phyloP scores from a whole-genome alignment of 2,329 filamentous ascomycete species.

The Dothideomycetes sp. region DNA sequence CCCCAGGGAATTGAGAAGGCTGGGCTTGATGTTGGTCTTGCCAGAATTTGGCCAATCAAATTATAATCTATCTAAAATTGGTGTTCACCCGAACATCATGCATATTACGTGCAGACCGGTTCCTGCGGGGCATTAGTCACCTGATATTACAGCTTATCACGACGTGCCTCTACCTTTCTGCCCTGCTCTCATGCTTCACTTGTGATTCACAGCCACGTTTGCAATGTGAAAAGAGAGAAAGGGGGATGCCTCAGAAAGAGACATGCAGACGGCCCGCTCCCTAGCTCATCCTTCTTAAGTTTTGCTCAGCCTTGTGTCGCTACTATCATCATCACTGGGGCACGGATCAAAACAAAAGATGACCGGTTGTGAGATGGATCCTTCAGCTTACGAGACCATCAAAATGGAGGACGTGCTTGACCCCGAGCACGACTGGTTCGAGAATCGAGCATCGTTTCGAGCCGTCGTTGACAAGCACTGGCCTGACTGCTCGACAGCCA shows the following conservation, averaged over 20 bases:
- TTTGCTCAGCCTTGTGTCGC: slow-evolving; percentile 8
- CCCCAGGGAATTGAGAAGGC: too few relatives aligned
- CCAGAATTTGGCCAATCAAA: too few relatives aligned
- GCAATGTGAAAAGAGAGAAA: slow-evolving; percentile 3
- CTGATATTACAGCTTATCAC: too few relatives aligned
- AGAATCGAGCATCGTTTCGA: slow-evolving; percentile 7
- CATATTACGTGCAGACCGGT: slow-evolving; percentile 12
- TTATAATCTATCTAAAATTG: too few relatives aligned
- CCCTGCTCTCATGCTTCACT: too few relatives aligned
- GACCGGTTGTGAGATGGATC: too few relatives aligned
- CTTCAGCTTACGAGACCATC: slow-evolving; percentile 10
- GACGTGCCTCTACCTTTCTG: background rate
- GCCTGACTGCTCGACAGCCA: too few relatives aligned
- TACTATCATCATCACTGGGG: too few relatives aligned
- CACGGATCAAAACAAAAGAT: too few relatives aligned
- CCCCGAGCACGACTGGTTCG: slow-evolving; percentile 2
- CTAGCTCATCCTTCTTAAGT: slow-evolving; percentile 1
- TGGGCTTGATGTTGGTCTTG: too few relatives aligned
- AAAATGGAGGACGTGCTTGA: slow-evolving; percentile 10
- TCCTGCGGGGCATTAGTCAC: slow-evolving; percentile 11
- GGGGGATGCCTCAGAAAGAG: too few relatives aligned
- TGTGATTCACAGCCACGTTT: slow-evolving; percentile 9
- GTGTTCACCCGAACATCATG: slow-evolving; percentile 1
- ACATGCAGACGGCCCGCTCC: slow-evolving; percentile 12
- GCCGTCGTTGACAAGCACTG: slow-evolving; percentile 8